Evolutionary conservation across 345 rosid species (phyloP).

Genomic region (Gossypium ekmanianum): DNA sequence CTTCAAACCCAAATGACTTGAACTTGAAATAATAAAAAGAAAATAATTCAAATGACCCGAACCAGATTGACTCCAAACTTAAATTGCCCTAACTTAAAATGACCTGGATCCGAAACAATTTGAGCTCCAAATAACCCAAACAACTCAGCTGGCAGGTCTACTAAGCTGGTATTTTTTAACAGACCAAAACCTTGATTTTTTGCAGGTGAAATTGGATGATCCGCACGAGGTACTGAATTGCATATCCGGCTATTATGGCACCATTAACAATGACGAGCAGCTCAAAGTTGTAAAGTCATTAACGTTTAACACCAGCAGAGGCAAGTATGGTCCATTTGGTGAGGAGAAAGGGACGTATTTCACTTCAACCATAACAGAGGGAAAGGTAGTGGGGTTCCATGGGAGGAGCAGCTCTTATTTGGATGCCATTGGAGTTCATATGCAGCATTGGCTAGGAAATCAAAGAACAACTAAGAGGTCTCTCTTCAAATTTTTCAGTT

Average conservation of each 20-base stretch:
- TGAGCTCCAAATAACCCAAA: too few species aligned
- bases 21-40: too few species aligned
- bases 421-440: constrained; percentile 88
- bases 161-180: too few species aligned
- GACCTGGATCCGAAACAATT: too few species aligned
- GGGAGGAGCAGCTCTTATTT: constrained; percentile 68
- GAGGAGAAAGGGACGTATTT: constrained; percentile 81
- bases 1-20: too few species aligned
- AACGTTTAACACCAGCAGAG: constrained; percentile 66
- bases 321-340: constrained; percentile 82
- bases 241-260: constrained; percentile 68
- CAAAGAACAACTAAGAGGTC: constrained; percentile 37
- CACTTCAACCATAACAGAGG: constrained; percentile 74
- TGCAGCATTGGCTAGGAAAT: constrained; percentile 88
- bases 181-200: neutral
- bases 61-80: too few species aligned
- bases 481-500: constrained; percentile 41
- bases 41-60: too few species aligned
- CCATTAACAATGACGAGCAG: constrained; percentile 40
- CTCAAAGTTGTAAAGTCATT: constrained; percentile 55
- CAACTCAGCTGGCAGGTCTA: too few species aligned
- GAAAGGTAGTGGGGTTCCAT: constrained; percentile 87
- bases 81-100: too few species aligned
- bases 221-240: constrained; percentile 71
- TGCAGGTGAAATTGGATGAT: constrained; percentile 63